Conservation (phyloP, 2,329 filamentous ascomycete genomes). For the Coccinonectria pachysandricola region DNA sequence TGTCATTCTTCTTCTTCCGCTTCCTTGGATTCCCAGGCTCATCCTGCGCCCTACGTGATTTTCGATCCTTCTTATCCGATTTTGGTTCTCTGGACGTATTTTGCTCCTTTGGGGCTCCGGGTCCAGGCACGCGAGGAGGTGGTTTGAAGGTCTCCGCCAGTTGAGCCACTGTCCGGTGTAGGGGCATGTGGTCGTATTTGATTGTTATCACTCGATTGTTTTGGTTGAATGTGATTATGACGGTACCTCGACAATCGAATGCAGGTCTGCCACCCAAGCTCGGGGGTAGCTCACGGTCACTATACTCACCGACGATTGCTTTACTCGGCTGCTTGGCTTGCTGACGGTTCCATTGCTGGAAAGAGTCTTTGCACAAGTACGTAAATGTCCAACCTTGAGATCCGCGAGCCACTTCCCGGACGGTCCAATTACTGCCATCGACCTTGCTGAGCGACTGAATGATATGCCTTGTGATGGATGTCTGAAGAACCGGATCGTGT, state of each 20-base stretch:
- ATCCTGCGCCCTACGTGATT: slow-evolving; percentile 14
- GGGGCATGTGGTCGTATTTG: slow-evolving; percentile 44
- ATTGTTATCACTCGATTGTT: slow-evolving; percentile 37
- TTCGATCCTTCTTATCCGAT: slow-evolving; percentile 17
- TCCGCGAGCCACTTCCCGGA: slow-evolving; percentile 33
- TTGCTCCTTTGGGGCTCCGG: slow-evolving; percentile 15
- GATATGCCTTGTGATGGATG: slow-evolving; percentile 39
- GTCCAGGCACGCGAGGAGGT: slow-evolving; percentile 25
- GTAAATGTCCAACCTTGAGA: slow-evolving; percentile 43
- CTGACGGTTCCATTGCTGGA: slow-evolving; percentile 39
- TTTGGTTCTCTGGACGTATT: slow-evolving; percentile 20
- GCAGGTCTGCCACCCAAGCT: slow-evolving; percentile 49
- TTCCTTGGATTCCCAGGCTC: slow-evolving; percentile 18
- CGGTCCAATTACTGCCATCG: slow-evolving; percentile 40
- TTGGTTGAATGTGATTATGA: slow-evolving; percentile 40
- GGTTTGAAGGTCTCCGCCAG: slow-evolving; percentile 38
- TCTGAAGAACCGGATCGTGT: slow-evolving; percentile 38
- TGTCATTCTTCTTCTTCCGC: slow-evolving; percentile 20
- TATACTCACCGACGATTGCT: slow-evolving; percentile 38
- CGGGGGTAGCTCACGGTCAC: slow-evolving; percentile 33
- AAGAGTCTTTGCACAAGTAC: slow-evolving; percentile 44
- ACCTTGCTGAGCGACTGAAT: slow-evolving; percentile 30
- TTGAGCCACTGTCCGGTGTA: slow-evolving; percentile 46
- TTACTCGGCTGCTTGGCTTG: slow-evolving; percentile 31
- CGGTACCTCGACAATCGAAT: slow-evolving; percentile 46